Evolutionary conservation across 768 basidiomycete genomes (phyloP), one percentile per base, ranked within the genome.

Genomic region (Rhodosporidiobolus sp.): DNA sequence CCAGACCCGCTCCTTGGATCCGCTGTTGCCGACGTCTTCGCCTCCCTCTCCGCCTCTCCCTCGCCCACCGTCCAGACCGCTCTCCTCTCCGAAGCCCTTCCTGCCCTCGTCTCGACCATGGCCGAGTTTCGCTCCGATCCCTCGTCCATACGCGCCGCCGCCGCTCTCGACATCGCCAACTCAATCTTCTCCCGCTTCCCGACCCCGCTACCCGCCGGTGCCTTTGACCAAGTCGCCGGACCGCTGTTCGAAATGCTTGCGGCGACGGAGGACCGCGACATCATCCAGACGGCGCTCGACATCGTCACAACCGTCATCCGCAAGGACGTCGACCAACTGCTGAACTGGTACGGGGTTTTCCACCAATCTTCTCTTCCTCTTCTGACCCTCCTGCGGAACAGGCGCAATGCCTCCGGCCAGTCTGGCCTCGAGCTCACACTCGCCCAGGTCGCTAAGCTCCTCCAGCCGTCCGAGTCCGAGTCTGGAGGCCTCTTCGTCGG

Each of bases 401-500:
- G 81, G 80, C 84, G 81, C 35, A 88, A 90, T 74, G 74, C 82
- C 0, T 84, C 84, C 55, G 89, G 90, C 30, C 86, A 87, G 73
- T 86, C 86, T 35, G 95, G 95, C 22, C 85, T 97, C 17, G 87
- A 89, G 48, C 85, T 88, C 70, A 85, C 90, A 24, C 84, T 97
- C 57, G 84, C 85, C 20, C 83, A 96, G 53, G 87, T 97, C 48
- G 91, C 89, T 35, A 87, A 86, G 72, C 86, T 91, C 56, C 83
- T 99, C 35, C 86, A 88, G 67, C 84, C 84, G 0, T 86, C 84
- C 70, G 87, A 90, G 73, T 90, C 93, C 72, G 96, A 99, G 81
- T 90, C 94, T 0, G 93, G 90, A 52, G 95, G 94, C 17, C 86
- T 98, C 30, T 89, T 90, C 63, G 89, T 97, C 58, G 96, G 96